Evolutionary conservation across 2,329 filamentous ascomycete species (phyloP).

Genomic region (Grosmannia huntii): DNA sequence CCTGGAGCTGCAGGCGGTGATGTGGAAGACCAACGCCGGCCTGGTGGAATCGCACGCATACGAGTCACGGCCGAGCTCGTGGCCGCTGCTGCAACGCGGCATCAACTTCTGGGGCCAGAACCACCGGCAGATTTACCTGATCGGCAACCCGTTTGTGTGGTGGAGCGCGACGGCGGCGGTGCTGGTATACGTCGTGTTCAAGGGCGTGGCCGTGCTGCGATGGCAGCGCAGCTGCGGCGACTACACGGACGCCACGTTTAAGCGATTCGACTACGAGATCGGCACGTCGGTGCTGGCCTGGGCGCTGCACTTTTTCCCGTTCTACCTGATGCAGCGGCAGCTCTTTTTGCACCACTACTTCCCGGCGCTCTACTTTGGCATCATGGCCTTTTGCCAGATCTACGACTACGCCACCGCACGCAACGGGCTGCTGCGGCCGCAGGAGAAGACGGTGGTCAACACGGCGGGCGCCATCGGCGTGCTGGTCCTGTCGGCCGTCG

Average conservation of each 20-base stretch:
- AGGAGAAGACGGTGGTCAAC: constrained; percentile 60
- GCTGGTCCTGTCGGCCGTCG: constrained; percentile 58
- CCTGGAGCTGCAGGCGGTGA: constrained; percentile 91
- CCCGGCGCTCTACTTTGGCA: constrained; percentile 87
- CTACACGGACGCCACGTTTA: constrained; percentile 71
- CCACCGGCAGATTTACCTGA: constrained; percentile 88
- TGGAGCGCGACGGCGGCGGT: constrained; percentile 76
- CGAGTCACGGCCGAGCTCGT: constrained; percentile 89
- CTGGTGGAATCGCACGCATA: constrained; percentile 93
- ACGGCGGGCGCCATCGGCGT: constrained; percentile 61
- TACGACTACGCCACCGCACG: constrained; percentile 77
- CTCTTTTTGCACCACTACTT: constrained; percentile 98
- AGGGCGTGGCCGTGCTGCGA: constrained; percentile 72
- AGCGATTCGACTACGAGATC: constrained; percentile 95
- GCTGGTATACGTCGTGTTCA: constrained; percentile 66
- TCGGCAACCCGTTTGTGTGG: constrained; percentile 93
- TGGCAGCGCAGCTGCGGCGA: constrained; percentile 93
- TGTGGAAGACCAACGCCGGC: constrained; percentile 98
- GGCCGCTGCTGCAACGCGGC: constrained; percentile 82
- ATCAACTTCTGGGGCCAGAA: constrained; percentile 99
- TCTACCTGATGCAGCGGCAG: constrained; percentile 95
- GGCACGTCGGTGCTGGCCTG: constrained; percentile 83
- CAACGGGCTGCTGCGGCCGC: constrained; percentile 53
- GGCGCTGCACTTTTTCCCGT: constrained; percentile 98
- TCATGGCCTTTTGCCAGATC: constrained; percentile 77